These are phyloP conservation scores for Musa troglodytarum DNA, from an alignment of 176 grass and related monocot species.

Conservation along the genomic window DNA sequence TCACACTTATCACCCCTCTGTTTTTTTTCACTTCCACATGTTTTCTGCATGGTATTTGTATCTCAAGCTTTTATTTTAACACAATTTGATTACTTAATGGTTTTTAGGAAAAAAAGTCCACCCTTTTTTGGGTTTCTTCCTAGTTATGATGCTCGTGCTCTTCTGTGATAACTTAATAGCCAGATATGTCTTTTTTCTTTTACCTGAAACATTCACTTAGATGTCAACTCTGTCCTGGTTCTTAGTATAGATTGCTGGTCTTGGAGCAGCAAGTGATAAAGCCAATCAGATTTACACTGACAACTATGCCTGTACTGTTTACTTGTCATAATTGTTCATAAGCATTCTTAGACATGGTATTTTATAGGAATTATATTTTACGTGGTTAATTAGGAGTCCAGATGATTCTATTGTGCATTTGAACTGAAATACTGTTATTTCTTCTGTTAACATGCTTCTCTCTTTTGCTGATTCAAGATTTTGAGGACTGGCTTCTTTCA, in stretches of 20 bases:
- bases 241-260: background rate
- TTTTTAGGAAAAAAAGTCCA: no score
- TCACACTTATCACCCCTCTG: background rate
- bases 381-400: background rate
- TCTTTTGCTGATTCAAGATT: slow-evolving; percentile 50
- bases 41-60: background rate
- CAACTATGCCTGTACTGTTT: background rate
- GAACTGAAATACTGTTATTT: background rate
- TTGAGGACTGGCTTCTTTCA: slow-evolving; percentile 94
- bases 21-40: background rate
- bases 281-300: background rate
- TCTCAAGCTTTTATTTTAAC: no score
- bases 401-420: slow-evolving; percentile 1
- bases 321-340: background rate
- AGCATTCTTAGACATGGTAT: background rate
- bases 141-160: background rate
- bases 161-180: background rate
- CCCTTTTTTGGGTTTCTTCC: background rate
- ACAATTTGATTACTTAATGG: no score
- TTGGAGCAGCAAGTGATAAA: background rate
- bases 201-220: background rate
- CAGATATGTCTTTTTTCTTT: background rate
- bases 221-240: background rate
- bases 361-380: background rate
- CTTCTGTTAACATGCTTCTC: slow-evolving; percentile 15